Evolutionary conservation across 345 rosid species (phyloP).

Genomic region (Bruguiera gymnorhiza): DNA sequence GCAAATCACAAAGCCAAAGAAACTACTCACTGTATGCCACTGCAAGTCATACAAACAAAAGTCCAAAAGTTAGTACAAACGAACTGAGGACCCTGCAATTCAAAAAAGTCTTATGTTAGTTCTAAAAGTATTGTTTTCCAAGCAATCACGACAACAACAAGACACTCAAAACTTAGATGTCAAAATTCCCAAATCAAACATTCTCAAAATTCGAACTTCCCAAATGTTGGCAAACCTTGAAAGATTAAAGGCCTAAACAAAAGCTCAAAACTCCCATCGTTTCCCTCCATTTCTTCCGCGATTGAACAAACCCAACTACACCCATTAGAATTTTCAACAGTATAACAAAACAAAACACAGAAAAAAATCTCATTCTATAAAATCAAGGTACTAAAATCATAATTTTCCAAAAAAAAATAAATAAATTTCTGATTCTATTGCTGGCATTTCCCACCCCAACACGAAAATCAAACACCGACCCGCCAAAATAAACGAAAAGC

Average conservation of each 20-base stretch:
- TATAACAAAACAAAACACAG: neutral
- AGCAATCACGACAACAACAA: neutral
- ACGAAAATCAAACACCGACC: too few species aligned
- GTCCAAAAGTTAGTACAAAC: slow-evolving; percentile 97
- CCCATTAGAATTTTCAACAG: neutral
- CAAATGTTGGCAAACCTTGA: too few species aligned
- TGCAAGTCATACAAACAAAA: slow-evolving; percentile 80
- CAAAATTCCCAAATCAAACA: too few species aligned
- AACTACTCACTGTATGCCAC: slow-evolving; percentile 93
- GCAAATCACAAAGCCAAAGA: neutral
- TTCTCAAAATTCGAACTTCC: too few species aligned
- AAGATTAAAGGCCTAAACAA: neutral
- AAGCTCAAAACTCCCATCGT: too few species aligned
- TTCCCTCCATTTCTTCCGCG: neutral
- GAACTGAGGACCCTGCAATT: slow-evolving; percentile 91
- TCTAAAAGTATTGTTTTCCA: neutral
- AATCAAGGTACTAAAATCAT: too few species aligned
- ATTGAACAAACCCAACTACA: neutral
- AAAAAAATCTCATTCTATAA: too few species aligned
- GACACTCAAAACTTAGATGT: too few species aligned
- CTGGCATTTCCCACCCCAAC: too few species aligned
- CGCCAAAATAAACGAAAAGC: too few species aligned
- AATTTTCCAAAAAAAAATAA: too few species aligned
- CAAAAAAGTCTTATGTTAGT: slow-evolving; percentile 1
- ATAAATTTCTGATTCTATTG: too few species aligned